Conservation (phyloP, 225 moss, liverwort and hornwort genomes). For the Asterella californica region DNA sequence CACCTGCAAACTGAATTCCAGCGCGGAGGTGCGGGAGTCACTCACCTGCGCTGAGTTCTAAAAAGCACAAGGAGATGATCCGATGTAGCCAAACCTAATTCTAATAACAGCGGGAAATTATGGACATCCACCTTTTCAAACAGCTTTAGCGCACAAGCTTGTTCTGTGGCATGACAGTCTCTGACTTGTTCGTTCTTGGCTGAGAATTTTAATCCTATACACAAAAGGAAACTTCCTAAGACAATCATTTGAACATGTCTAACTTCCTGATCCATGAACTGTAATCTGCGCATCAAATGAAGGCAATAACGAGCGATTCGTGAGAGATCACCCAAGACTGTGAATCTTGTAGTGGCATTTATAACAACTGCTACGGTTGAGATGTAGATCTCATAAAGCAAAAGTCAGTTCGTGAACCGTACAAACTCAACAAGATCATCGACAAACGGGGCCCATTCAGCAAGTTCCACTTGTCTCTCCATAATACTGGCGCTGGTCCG, state of each 20-base stretch:
- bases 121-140: neutral
- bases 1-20: neutral
- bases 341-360: neutral
- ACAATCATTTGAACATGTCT: neutral
- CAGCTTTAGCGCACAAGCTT: too few relatives aligned
- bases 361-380: neutral
- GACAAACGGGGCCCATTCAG: constrained; percentile 22
- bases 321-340: too few relatives aligned
- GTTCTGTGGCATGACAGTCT: too few relatives aligned
- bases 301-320: neutral
- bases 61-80: neutral
- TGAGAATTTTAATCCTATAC: neutral
- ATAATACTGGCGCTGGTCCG: constrained; percentile 34
- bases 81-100: neutral
- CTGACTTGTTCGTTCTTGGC: too few relatives aligned
- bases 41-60: neutral
- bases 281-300: neutral
- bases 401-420: neutral
- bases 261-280: neutral
- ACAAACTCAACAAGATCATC: constrained; percentile 29
- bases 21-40: neutral
- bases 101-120: neutral
- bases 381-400: neutral
- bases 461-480: constrained; percentile 20
- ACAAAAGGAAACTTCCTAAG: neutral